Percentiles rank a stretch among this genome's conserved stretches.
Evolutionary conservation across 129 eudicot species (phyloP).

Genomic region (Dittrichia graveolens): DNA sequence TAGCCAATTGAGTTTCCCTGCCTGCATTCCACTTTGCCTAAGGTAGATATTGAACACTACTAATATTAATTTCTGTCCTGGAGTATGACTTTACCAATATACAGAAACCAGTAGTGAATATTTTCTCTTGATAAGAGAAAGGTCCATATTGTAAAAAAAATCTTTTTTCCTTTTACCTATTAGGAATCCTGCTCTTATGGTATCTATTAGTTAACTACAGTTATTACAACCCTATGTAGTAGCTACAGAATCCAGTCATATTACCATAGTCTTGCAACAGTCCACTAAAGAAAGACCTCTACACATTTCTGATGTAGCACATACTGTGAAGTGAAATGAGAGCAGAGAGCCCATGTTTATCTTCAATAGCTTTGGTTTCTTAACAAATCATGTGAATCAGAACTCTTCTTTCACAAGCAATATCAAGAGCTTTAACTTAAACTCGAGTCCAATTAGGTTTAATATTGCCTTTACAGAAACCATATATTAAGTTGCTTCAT

Average conservation of each 20-base stretch:
- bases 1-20: background rate
- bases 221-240: background rate
- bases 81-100: background rate
- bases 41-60: background rate
- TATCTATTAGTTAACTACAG: background rate
- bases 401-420: background rate
- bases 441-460: conserved; percentile 5
- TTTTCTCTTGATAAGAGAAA: background rate
- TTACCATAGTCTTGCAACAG: background rate
- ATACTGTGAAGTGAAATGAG: no score
- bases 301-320: background rate
- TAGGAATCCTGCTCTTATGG: no score
- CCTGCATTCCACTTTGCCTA: background rate
- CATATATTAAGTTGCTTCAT: background rate
- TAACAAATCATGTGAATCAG: no score
- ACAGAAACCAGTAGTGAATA: background rate
- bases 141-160: background rate
- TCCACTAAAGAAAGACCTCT: conserved; percentile 1
- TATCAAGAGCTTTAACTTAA: background rate
- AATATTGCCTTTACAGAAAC: conserved; percentile 2
- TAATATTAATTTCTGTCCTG: background rate
- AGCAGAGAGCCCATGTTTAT: no score
- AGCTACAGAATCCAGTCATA: background rate
- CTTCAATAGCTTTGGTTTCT: no score
- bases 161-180: no score